These are phyloP conservation scores for Starmerella bacillaris DNA, from an alignment of 805 yeast genomes.

Conservation along the genomic window DNA sequence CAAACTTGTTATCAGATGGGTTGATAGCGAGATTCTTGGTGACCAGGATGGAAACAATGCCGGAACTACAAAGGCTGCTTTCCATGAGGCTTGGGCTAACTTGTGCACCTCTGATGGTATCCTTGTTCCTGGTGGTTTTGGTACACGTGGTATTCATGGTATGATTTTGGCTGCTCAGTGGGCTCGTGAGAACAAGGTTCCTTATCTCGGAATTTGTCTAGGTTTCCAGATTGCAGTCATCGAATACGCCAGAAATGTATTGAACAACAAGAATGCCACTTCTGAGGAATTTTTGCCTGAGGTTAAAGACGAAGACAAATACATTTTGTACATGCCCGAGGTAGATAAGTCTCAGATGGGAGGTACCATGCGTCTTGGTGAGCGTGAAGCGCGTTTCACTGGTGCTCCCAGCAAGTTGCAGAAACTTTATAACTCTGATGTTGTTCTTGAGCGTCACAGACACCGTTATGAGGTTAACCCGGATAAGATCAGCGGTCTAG, in stretches of 20 bases:
- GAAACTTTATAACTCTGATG: conserved; percentile 53
- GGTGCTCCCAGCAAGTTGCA: conserved; percentile 49
- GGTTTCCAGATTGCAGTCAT: conserved; percentile 96
- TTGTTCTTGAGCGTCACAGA: conserved; percentile 86
- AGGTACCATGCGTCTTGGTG: conserved; percentile 97
- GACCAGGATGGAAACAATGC: conserved; percentile 46
- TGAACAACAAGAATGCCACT: conserved; percentile 49
- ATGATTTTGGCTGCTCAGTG: conserved; percentile 93
- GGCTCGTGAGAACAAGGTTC: conserved; percentile 92
- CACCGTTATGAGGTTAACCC: conserved; percentile 98
- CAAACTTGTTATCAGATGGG: conserved; percentile 81
- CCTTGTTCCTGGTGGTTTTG: conserved; percentile 97
- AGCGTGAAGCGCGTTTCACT: conserved; percentile 74
- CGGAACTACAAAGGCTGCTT: conserved; percentile 55
- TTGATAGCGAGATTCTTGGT: conserved; percentile 74
- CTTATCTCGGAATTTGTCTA: conserved; percentile 90
- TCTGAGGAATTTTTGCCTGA: conserved; percentile 69
- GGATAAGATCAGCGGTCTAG: conserved; percentile 48
- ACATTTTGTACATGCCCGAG: conserved; percentile 96
- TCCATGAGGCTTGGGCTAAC: conserved; percentile 89
- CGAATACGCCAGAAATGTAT: conserved; percentile 69
- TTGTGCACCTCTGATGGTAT: conserved; percentile 92
- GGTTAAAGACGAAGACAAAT: conserved; percentile 33
- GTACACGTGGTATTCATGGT: conserved; percentile 93
- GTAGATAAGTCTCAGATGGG: conserved; percentile 90